Conservation (phyloP, 495 filamentous ascomycete species). For the Annulohypoxylon maeteangense region DNA sequence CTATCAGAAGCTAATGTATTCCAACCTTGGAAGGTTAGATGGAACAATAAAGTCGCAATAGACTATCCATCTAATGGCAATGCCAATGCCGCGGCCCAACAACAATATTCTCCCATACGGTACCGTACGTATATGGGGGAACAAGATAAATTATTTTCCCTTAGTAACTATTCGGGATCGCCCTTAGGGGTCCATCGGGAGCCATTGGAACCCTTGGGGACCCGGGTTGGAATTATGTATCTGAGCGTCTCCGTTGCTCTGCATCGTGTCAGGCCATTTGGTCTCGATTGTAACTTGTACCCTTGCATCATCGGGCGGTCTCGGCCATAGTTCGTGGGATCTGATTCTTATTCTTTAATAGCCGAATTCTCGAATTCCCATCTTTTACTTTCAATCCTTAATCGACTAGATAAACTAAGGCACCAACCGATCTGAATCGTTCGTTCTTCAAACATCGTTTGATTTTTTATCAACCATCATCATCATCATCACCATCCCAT, state of each 20-base stretch:
- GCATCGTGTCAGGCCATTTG: slow-evolving; percentile 50
- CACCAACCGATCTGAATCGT: slow-evolving; percentile 37
- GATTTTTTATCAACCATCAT: slow-evolving; percentile 26
- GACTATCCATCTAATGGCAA: not conserved
- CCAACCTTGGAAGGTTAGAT: too few relatives aligned
- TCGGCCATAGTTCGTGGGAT: slow-evolving; percentile 47
- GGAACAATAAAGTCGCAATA: not conserved
- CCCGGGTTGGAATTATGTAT: slow-evolving; percentile 37
- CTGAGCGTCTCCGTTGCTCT: slow-evolving; percentile 45
- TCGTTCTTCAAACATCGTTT: slow-evolving; percentile 41
- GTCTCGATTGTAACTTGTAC: slow-evolving; percentile 43
- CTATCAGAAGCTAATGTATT: not conserved
- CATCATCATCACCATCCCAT: slow-evolving; percentile 9
- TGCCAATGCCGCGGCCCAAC: not conserved
- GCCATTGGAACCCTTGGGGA: slow-evolving; percentile 2
- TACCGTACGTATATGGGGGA: not conserved
- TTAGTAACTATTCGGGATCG: slow-evolving; percentile 29
- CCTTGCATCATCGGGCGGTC: slow-evolving; percentile 49
- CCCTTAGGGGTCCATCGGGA: slow-evolving; percentile 17
- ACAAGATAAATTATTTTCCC: not conserved
- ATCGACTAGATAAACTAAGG: slow-evolving; percentile 35
- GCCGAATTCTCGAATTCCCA: slow-evolving; percentile 46
- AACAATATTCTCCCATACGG: not conserved
- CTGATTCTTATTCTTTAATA: slow-evolving; percentile 47
- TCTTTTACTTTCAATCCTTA: slow-evolving; percentile 27